Evolutionary conservation across 768 basidiomycete genomes (phyloP).

Genomic region (Gyrodon lividus): DNA sequence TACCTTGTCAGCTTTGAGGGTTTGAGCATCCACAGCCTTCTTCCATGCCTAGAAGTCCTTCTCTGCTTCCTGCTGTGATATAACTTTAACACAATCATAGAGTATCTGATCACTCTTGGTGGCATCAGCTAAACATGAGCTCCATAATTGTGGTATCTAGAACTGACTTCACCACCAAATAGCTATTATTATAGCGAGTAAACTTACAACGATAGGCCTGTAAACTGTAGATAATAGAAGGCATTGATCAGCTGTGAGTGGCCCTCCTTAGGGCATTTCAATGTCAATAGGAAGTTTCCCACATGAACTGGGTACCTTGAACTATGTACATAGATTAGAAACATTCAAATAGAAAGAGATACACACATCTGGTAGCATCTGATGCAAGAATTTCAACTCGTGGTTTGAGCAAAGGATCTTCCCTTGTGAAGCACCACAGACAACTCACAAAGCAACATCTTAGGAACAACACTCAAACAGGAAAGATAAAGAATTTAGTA

Average conservation of each 20-base stretch:
- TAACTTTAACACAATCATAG: neutral
- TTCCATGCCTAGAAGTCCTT: neutral
- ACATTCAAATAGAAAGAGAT: neutral
- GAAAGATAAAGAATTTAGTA: too few relatives aligned
- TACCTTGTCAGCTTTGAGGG: neutral
- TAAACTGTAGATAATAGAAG: conserved; percentile 25
- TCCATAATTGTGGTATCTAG: conserved; percentile 30
- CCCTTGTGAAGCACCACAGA: too few relatives aligned
- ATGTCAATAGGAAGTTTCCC: conserved; percentile 22
- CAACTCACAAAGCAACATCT: too few relatives aligned
- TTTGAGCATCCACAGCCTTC: neutral
- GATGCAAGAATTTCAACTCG: neutral
- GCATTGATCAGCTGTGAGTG: conserved; percentile 37
- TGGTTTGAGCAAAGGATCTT: conserved; percentile 15
- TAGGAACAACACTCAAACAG: too few relatives aligned
- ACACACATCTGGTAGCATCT: neutral
- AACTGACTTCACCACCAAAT: neutral
- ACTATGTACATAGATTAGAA: neutral
- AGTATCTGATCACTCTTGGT: neutral
- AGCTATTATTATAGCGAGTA: neutral
- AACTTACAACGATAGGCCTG: conserved; percentile 27
- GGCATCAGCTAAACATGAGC: conserved; percentile 8
- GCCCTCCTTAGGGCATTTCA: conserved; percentile 35
- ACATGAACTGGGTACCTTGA: neutral
- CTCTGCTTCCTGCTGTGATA: neutral